Conservation (phyloP, 495 filamentous ascomycete genomes). For the Articulospora tetracladia region DNA sequence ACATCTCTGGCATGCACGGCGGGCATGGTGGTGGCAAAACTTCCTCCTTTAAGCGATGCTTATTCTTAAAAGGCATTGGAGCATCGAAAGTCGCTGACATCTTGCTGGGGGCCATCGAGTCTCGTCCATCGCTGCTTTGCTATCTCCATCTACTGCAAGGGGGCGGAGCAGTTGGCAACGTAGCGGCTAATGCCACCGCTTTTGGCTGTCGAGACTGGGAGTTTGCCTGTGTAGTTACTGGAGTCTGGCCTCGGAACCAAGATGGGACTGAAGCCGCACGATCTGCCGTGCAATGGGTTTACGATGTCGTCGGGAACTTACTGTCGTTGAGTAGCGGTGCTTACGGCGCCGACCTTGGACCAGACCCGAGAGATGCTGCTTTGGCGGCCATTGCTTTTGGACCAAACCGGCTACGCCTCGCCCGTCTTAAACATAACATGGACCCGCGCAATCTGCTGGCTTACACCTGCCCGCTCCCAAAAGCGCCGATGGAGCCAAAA, state of each 20-base stretch:
- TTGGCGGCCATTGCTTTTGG: conserved; percentile 57
- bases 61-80: conserved; percentile 55
- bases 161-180: conserved; percentile 47
- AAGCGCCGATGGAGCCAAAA: conserved; percentile 35
- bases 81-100: conserved; percentile 30
- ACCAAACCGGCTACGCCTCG: conserved; percentile 45
- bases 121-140: conserved; percentile 50
- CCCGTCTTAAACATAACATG: conserved; percentile 45
- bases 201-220: conserved; percentile 64
- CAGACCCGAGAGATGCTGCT: conserved; percentile 52
- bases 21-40: conserved; percentile 57
- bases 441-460: conserved; percentile 52
- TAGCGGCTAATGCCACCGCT: conserved; percentile 46
- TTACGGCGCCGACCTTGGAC: conserved; percentile 60
- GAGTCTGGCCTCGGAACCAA: conserved; percentile 55
- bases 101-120: conserved; percentile 43
- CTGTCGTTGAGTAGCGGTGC: conserved; percentile 49
- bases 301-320: conserved; percentile 42
- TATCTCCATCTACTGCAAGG: conserved; percentile 64
- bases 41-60: conserved; percentile 61
- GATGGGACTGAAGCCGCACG: conserved; percentile 44
- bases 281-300: conserved; percentile 52
- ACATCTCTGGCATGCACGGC: conserved; percentile 57
- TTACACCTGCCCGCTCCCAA: conserved; percentile 51
- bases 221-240: conserved; percentile 62